A percentile compares a stretch with the other conserved stretches of the same genome.
phyloP scores from a whole-genome alignment of 1,139 yeast genomes.

The Candida anutae region DNA sequence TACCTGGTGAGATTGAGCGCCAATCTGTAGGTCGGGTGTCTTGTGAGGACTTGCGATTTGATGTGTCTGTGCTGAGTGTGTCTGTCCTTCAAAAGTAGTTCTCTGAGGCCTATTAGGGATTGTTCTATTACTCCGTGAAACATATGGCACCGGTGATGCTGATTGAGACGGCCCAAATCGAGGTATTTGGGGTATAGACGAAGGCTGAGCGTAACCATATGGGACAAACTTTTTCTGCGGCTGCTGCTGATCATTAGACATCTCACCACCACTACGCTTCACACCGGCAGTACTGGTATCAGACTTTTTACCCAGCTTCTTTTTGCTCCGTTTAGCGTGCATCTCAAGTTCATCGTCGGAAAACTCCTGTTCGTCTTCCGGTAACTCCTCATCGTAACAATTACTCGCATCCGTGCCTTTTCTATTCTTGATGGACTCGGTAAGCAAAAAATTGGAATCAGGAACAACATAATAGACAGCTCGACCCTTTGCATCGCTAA shows the following conservation, averaged over 20 bases:
- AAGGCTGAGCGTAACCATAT: conserved; percentile 16
- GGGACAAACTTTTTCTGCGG: conserved; percentile 16
- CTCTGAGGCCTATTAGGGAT: no score
- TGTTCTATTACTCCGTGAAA: no score
- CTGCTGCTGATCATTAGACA: no score
- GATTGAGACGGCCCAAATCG: conserved; percentile 2
- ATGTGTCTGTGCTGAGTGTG: no score
- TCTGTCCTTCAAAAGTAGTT: no score
- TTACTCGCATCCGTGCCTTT: conserved; percentile 96
- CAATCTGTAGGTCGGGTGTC: no score
- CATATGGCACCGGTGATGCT: no score
- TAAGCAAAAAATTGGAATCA: conserved; percentile 69
- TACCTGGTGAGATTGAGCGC: no score
- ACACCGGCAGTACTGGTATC: no score
- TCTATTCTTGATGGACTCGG: conserved; percentile 57
- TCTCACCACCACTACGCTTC: no score
- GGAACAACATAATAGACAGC: conserved; percentile 74
- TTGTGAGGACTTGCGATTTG: no score
- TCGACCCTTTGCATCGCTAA: conserved; percentile 44
- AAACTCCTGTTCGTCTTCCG: conserved; percentile 88
- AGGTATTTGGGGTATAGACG: conserved; percentile 5
- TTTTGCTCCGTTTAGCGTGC: conserved; percentile 50
- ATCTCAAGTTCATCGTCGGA: conserved; percentile 86
- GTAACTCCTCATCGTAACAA: conserved; percentile 88
- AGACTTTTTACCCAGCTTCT: conserved; percentile 30